Evolutionary conservation across 148 eudicot species (phyloP).

Genomic region (Dianthus caryophyllus): DNA sequence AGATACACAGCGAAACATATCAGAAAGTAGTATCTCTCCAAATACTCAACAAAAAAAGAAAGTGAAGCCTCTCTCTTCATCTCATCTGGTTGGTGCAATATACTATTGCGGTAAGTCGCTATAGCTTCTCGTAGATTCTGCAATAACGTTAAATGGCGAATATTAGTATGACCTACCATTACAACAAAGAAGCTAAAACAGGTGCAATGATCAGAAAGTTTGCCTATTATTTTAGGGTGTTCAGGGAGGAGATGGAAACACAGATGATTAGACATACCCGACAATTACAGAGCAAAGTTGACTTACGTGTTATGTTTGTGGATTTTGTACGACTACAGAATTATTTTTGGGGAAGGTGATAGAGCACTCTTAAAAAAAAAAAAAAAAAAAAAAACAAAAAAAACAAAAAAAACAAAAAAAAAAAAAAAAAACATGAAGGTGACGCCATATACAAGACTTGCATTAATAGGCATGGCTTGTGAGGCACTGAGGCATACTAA

Average conservation of each 20-base stretch:
- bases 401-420: too few species aligned
- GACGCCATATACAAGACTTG: too few species aligned
- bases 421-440: too few species aligned
- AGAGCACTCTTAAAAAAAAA: too few species aligned
- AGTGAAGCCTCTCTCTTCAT: slow-evolving; percentile 91
- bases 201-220: background rate
- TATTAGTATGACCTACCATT: background rate
- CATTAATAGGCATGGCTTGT: too few species aligned
- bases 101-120: slow-evolving; percentile 80
- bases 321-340: background rate
- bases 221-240: background rate
- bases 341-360: too few species aligned
- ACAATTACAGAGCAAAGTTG: background rate
- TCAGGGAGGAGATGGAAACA: background rate
- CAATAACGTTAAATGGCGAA: slow-evolving; percentile 16
- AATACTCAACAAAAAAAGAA: slow-evolving; percentile 89
- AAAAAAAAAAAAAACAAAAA: too few species aligned
- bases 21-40: slow-evolving; percentile 95
- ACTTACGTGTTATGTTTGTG: background rate
- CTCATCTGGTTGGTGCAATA: slow-evolving; percentile 84
- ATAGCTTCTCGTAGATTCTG: slow-evolving; percentile 98
- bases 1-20: slow-evolving; percentile 93
- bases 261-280: background rate
- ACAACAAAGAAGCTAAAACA: background rate
- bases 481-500: too few species aligned